Evolutionary conservation across 179 eudicot genomes (phyloP), one percentile per base, ranked within the genome.

Genomic region (Silene coronaria): DNA sequence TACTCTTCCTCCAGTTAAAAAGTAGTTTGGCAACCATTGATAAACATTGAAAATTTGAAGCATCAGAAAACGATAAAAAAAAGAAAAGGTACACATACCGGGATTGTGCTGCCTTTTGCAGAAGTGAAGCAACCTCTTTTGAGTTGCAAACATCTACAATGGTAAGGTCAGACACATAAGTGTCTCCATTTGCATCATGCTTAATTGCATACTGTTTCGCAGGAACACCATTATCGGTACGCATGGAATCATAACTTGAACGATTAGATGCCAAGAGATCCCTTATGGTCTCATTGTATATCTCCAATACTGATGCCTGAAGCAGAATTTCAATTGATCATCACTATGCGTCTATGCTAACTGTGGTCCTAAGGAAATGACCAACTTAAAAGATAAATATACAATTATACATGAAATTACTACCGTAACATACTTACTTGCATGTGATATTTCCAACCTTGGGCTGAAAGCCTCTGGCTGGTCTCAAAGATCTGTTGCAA

Each of bases 381-480:
- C 58, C 45, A 36, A 36, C 45, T 36, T 36, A 36, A 36, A 36
- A 36, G 45, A 36, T 7, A 36, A 36, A 36, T 36, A 34, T 36
- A 36, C 45, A 36, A 36, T 36, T 36, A 36, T 36, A 36, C 45
- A 36, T 36, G 45, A 36, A 36, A 36, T 36, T 36, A 36, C 45
- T 7, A 36, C 45, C 11, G 26, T 24, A 27, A n/a, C 11, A 70
- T 2, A 16, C 66, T 53, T 76, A 88, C 96, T 91, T 90, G 92
- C 96, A 90, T 87, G 71, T 86, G 84, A 77, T 82, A 90, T 60
- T 80, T 90, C 96, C 96, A 90, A 4, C 96, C 96, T 72, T 91
- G 91, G 13, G 88, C 73, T 21, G 77, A 74, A 70, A 91, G 90
- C 63, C 82, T 77, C 58, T 91, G 90, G 62, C 93, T 85, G 60